phyloP scores from a whole-genome alignment of 495 filamentous ascomycete genomes.

The Neurospora sp. region DNA sequence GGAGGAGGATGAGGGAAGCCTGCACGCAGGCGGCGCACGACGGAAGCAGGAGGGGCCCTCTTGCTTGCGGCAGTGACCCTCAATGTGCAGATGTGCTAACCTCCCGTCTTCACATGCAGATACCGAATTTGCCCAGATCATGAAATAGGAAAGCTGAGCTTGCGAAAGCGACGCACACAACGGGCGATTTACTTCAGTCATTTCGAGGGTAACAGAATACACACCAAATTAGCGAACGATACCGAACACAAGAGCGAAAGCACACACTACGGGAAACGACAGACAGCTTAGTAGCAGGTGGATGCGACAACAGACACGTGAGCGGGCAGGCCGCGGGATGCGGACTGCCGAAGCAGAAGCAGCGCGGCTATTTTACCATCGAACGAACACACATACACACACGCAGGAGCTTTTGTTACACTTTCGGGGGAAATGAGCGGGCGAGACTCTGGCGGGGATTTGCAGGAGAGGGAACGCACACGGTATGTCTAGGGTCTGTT shows the following conservation, averaged over 20 bases:
- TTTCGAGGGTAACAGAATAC: not conserved
- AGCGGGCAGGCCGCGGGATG: not conserved
- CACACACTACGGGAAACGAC: not conserved
- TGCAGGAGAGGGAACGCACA: not conserved
- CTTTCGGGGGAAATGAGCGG: not conserved
- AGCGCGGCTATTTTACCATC: not conserved
- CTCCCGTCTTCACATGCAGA: constrained; percentile 36
- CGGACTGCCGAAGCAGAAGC: not conserved
- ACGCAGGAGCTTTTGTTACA: not conserved
- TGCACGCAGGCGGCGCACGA: too few species aligned
- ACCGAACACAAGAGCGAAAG: not conserved
- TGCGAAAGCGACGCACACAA: not conserved
- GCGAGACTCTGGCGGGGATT: not conserved
- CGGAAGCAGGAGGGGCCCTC: too few species aligned
- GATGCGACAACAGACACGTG: not conserved
- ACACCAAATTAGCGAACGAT: not conserved
- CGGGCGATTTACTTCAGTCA: not conserved
- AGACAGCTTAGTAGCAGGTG: not conserved
- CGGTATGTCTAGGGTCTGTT: not conserved
- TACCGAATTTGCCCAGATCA: constrained; percentile 91
- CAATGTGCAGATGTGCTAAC: constrained; percentile 10
- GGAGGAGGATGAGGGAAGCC: too few species aligned
- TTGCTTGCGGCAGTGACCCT: not conserved
- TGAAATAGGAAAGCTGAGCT: constrained; percentile 31
- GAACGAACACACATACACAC: not conserved